Base-by-base conservation (phyloP, 306 rosid genomes). In the Alnus rubra region DNA sequence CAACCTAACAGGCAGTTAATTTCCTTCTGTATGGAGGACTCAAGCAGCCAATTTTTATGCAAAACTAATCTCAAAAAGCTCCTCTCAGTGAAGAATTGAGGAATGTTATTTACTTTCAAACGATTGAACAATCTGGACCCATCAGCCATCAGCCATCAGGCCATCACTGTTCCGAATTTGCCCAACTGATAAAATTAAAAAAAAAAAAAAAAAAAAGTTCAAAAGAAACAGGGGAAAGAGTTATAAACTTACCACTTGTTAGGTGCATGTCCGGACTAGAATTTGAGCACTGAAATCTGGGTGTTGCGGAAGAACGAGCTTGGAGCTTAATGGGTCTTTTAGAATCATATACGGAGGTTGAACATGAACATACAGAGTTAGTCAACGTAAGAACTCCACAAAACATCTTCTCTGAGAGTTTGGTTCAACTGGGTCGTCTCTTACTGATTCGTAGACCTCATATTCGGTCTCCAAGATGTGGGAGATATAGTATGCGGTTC, bases 231-330 rank as follows among this genome's bases (percentile, higher is more conserved):
- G 28, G 53, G 14, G 37, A 12, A 19, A 30, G 19, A 52, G 60
- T 14, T 76, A 73, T 69, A 9, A 52, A 44, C 62, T 53, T 71
- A 82, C 86, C 86, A 31, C 75, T 50, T 72, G 81, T 58, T 54
- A 47, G 76, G 39, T 76, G 71, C 71, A 71, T 23, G 31, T 78
- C 76, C 65, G 77, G 62, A 49, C 73, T 58, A 6, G 80, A 65
- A 73, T 54, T 73, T 16, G 84, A 79, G 88, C 84, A 73, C 63
- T 33, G 74, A 68, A 79, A 64, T 45, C 67, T 9, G 3, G 55
- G 50, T 19, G 54, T n/a, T 7, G 39, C 18, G 14, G 2, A 18
- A 2, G 82, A 64, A 72, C 42, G 63, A 67, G 56, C 52, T 13
- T 72, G 68, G 53, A 72, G 65, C 28, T 65, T 69, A 3, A 81